phyloP scores from a whole-genome alignment of 1,139 yeast species.

The Nakaseomyces uthaithaninus region DNA sequence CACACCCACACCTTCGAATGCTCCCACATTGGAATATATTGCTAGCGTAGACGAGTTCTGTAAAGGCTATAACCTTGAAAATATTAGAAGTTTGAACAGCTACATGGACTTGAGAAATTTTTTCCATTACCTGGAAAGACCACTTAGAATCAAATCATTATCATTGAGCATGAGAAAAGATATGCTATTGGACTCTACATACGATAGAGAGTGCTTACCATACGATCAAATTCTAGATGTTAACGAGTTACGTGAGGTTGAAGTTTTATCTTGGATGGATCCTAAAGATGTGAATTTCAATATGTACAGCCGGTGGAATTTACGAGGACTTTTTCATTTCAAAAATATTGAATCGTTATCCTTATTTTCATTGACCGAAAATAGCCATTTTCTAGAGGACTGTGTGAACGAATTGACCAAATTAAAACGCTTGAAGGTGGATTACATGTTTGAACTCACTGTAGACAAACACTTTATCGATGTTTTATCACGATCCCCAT shows the following conservation, averaged over 20 bases:
- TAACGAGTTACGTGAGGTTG: conserved; percentile 17
- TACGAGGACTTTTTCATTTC: conserved; percentile 20
- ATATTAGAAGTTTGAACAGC: conserved; percentile 20
- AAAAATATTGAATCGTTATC: conserved; percentile 18
- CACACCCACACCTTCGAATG: conserved; percentile 18
- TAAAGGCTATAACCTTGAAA: conserved; percentile 16
- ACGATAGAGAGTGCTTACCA: background rate
- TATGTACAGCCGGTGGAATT: conserved; percentile 21
- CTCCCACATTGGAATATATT: conserved; percentile 18
- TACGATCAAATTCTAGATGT: conserved; percentile 24
- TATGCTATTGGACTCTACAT: conserved; percentile 10
- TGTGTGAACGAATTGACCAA: conserved; percentile 15
- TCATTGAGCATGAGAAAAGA: conserved; percentile 27
- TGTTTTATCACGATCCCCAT: conserved; percentile 15
- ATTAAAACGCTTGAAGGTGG: conserved; percentile 21
- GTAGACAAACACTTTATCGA: conserved; percentile 10
- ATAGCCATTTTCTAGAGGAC: conserved; percentile 17
- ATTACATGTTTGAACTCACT: conserved; percentile 24
- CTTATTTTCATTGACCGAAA: conserved; percentile 20
- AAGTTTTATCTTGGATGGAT: conserved; percentile 28
- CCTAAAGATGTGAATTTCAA: conserved; percentile 16
- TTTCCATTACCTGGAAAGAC: conserved; percentile 16
- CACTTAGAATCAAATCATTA: conserved; percentile 20
- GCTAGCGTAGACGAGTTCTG: conserved; percentile 13
- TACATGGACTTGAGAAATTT: conserved; percentile 26